Conservation (phyloP, 31 red algal genomes). For the Porphyra umbilicalis region DNA sequence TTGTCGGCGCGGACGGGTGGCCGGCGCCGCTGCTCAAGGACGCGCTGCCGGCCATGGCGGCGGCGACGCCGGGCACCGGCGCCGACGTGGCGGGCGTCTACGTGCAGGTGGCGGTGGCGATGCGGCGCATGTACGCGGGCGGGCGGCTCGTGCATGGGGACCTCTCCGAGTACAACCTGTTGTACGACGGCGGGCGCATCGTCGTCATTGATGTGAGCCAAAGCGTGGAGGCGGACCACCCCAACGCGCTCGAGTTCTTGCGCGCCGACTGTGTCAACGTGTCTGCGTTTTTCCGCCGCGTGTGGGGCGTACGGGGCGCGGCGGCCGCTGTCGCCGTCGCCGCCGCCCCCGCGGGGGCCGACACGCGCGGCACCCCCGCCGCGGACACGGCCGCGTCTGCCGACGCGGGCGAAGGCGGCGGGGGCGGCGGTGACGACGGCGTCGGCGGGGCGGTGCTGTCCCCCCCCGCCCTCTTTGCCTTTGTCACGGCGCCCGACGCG, state of each 20-base stretch:
- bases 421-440: neutral
- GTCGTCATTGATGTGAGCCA: conserved; percentile 92
- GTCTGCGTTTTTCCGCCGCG: conserved; percentile 60
- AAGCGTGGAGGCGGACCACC: conserved; percentile 90
- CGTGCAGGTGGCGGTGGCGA: conserved; percentile 43
- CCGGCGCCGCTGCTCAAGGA: conserved; percentile 75
- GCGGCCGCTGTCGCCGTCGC: conserved; percentile 49
- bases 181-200: conserved; percentile 50
- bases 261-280: conserved; percentile 84
- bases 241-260: conserved; percentile 80
- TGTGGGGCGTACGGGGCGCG: conserved; percentile 20
- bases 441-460: conserved; percentile 16
- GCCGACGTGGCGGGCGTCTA: conserved; percentile 29
- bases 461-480: conserved; percentile 70
- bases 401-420: neutral
- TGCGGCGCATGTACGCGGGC: conserved; percentile 76
- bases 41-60: neutral
- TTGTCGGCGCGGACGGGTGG: conserved; percentile 78
- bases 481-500: conserved; percentile 29
- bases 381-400: neutral
- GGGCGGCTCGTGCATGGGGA: conserved; percentile 88
- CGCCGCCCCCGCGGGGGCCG: conserved; percentile 13
- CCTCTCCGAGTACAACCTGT: conserved; percentile 83
- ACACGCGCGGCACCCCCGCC: neutral
- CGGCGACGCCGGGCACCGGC: conserved; percentile 2